Base-by-base conservation (phyloP, 768 basidiomycete species). In the Termitomyces sp. region DNA sequence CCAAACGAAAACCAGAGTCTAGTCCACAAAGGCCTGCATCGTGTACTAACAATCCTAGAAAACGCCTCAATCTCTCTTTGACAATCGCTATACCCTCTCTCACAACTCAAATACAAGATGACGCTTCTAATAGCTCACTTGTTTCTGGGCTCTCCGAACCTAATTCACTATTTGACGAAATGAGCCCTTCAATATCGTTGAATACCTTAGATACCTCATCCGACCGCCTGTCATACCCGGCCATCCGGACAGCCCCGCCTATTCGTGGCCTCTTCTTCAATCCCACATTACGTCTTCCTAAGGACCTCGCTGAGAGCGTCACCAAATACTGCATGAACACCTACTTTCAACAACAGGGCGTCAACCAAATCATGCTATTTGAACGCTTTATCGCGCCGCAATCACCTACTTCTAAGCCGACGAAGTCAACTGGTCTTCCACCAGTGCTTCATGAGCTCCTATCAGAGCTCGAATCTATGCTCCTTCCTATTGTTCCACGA, bases 291-390 rank as follows among this genome's bases (percentile, higher is more conserved):
- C 68, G 69, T 7, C 64, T 91, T 7, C 74, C 86, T 3, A 56
- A 65, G 18, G 79, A 79, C 36, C 68, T 88, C 10, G 81, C 82
- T 3, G 70, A 81, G 20, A 65, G 73, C 0, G 70, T 85, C 31
- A 64, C 74, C 47, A 64, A 67, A 11, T 80, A 80, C 49, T 88
- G 86, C 67, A 74, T 82, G 67, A 63, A 69, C 2, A 76, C 74
- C 9, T 89, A 86, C 66, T 89, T 88, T 63, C 63, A 62, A 10
- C 65, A 65, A 11, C 71, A 69, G 23, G 59, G 70, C 40, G 74
- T 82, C 44, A 91, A 96, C 64, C 93, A 95, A 68, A 80, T 88
- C 50, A 94, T 95, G 93, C 78, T 96, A 16, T 96, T 96, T 63
- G 84, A 84, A 41, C 80, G 85, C 13, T 65, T 66, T 36, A 62